These are phyloP conservation scores for Rhynchospora breviuscula DNA, from an alignment of 176 grass and related monocot genomes.

Conservation along the genomic window DNA sequence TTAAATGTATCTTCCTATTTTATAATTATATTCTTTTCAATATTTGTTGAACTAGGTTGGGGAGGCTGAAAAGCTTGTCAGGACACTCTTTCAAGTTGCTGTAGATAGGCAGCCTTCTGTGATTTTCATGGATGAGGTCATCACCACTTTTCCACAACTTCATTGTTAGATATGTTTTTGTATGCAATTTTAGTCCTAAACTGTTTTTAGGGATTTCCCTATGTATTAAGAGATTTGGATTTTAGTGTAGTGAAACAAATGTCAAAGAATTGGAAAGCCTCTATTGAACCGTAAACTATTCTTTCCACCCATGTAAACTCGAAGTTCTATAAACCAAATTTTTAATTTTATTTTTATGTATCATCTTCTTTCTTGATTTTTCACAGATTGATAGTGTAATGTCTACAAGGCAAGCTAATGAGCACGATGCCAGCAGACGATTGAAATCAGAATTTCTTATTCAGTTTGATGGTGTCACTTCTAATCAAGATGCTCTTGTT, in stretches of 20 bases:
- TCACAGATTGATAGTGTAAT: slow-evolving; percentile 86
- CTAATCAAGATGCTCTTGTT: slow-evolving; percentile 81
- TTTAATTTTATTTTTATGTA: slow-evolving; percentile 7
- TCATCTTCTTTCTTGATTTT: slow-evolving; percentile 24
- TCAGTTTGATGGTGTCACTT: slow-evolving; percentile 87
- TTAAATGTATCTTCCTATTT: neutral
- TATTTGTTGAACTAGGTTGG: slow-evolving; percentile 62
- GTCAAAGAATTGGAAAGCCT: neutral
- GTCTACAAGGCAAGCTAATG: slow-evolving; percentile 87
- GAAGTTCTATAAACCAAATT: neutral
- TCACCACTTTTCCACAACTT: neutral
- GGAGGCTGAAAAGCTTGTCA: slow-evolving; percentile 95
- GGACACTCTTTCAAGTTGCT: slow-evolving; percentile 90
- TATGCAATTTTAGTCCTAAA: neutral
- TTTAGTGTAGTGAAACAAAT: neutral
- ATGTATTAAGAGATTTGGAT: neutral
- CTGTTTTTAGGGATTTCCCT: neutral
- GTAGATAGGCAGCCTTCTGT: slow-evolving; percentile 79
- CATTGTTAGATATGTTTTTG: neutral
- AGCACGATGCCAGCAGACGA: slow-evolving; percentile 86
- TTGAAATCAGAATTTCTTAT: slow-evolving; percentile 97
- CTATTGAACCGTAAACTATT: neutral
- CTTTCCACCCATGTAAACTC: neutral
- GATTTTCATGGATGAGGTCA: slow-evolving; percentile 97
- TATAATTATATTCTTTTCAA: neutral